phyloP scores from a whole-genome alignment of 352 stramenopile species.

The Thalassiosira exigua region DNA sequence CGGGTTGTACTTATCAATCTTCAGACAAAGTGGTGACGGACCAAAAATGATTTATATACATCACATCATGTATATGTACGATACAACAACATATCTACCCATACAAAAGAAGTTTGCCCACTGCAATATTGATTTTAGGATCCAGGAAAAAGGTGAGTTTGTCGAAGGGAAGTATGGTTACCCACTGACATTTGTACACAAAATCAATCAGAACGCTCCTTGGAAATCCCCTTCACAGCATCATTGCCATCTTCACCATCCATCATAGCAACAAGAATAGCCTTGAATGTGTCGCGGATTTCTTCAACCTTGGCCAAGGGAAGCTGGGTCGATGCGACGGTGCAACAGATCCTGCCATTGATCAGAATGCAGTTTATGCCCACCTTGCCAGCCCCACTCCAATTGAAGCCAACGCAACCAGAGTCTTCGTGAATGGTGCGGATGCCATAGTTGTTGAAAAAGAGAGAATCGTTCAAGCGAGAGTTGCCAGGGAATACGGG shows the following conservation, averaged over 20 bases:
- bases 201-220: slow-evolving; percentile 7
- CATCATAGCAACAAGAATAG: slow-evolving; percentile 18
- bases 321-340: slow-evolving; percentile 17
- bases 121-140: no score
- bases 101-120: no score
- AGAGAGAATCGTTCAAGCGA: slow-evolving; percentile 20
- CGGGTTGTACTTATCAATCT: no score
- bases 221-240: slow-evolving; percentile 8
- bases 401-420: slow-evolving; percentile 20
- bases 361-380: slow-evolving; percentile 20
- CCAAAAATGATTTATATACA: no score
- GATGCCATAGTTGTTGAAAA: slow-evolving; percentile 20
- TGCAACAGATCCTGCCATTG: slow-evolving; percentile 9
- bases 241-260: slow-evolving; percentile 17
- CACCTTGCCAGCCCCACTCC: slow-evolving; percentile 13
- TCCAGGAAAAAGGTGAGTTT: no score
- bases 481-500: slow-evolving; percentile 13
- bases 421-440: slow-evolving; percentile 15
- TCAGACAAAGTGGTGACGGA: no score
- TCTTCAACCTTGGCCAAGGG: slow-evolving; percentile 10
- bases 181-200: no score
- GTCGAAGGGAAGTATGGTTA: no score
- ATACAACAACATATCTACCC: no score
- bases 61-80: no score
- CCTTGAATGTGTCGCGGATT: slow-evolving; percentile 18